A percentile compares a stretch with the other conserved stretches of the same genome.
Conservation (phyloP, 108 stramenopile species). For the Cyclotella distinguenda region DNA sequence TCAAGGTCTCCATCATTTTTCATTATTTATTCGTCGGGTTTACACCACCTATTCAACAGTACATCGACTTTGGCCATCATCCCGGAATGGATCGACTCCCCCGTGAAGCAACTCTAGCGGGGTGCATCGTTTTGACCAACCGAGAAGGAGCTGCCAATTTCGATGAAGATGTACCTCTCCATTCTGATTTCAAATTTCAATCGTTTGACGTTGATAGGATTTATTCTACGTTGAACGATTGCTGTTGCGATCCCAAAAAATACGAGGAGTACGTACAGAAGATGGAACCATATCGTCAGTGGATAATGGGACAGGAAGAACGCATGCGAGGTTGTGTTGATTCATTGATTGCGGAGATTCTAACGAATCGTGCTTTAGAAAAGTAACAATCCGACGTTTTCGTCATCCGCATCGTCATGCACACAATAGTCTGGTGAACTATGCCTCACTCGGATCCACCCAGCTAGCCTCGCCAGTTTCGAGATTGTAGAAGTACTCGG, state of each 20-base stretch:
- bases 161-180: conserved; percentile 53
- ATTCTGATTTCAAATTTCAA: conserved; percentile 41
- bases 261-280: conserved; percentile 36
- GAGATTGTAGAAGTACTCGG: conserved; percentile 23
- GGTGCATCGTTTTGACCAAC: conserved; percentile 55
- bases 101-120: conserved; percentile 53
- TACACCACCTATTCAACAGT: conserved; percentile 12
- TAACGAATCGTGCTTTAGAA: conserved; percentile 3
- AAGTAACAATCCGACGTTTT: too few relatives aligned
- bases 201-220: conserved; percentile 43
- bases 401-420: too few relatives aligned
- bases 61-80: conserved; percentile 62
- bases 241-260: conserved; percentile 14
- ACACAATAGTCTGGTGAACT: too few relatives aligned
- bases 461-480: conserved; percentile 32
- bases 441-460: conserved; percentile 21
- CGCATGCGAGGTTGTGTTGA: conserved; percentile 46
- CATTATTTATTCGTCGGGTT: too few relatives aligned
- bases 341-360: conserved; percentile 34
- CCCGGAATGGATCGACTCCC: conserved; percentile 64
- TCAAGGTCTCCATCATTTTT: background rate
- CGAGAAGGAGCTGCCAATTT: conserved; percentile 50
- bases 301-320: conserved; percentile 46
- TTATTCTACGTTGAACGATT: conserved; percentile 30
- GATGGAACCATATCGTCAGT: conserved; percentile 37